These are phyloP conservation scores for Plasmodium berghei DNA, from an alignment of 169 alveolate genomes.

Conservation along the genomic window DNA sequence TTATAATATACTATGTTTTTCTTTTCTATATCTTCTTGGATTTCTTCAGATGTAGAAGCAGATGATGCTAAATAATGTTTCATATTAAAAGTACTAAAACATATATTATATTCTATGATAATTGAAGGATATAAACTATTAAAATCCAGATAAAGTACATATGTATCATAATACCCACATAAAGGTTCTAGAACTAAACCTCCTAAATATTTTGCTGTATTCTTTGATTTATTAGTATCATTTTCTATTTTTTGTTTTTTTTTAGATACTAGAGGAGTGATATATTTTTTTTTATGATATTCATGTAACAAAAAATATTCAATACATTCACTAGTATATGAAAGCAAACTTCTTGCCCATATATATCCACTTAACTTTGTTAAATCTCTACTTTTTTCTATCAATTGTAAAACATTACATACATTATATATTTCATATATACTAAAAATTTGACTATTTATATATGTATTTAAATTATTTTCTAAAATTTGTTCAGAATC, in stretches of 20 bases:
- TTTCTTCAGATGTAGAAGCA: conserved; percentile 15
- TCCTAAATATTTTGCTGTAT: conserved; percentile 91
- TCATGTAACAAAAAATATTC: conserved; percentile 93
- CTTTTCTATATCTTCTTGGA: conserved; percentile 77
- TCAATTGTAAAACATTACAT: conserved; percentile 83
- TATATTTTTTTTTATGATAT: conserved; percentile 87
- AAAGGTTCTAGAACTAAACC: conserved; percentile 98
- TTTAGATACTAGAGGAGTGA: conserved; percentile 84
- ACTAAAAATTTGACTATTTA: conserved; percentile 52
- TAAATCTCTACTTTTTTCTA: conserved; percentile 93
- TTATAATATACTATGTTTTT: conserved; percentile 58
- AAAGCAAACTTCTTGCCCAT: conserved; percentile 90
- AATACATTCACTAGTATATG: conserved; percentile 93
- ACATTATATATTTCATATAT: conserved; percentile 49
- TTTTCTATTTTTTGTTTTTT: conserved; percentile 27
- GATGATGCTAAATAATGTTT: conserved; percentile 14
- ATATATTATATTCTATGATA: conserved; percentile 98
- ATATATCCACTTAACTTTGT: conserved; percentile 94
- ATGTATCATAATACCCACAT: conserved; percentile 97
- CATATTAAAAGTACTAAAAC: conserved; percentile 95
- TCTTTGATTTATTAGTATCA: conserved; percentile 36
- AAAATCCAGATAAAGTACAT: conserved; percentile 97
- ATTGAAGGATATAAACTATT: conserved; percentile 99
- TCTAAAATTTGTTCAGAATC: conserved; percentile 37
- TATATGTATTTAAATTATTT: conserved; percentile 30